A percentile compares a stretch with the other conserved stretches of the same genome.
Evolutionary conservation across 1,284 basidiomycete species (phyloP).

Genomic region (Pseudozyma flocculosa): DNA sequence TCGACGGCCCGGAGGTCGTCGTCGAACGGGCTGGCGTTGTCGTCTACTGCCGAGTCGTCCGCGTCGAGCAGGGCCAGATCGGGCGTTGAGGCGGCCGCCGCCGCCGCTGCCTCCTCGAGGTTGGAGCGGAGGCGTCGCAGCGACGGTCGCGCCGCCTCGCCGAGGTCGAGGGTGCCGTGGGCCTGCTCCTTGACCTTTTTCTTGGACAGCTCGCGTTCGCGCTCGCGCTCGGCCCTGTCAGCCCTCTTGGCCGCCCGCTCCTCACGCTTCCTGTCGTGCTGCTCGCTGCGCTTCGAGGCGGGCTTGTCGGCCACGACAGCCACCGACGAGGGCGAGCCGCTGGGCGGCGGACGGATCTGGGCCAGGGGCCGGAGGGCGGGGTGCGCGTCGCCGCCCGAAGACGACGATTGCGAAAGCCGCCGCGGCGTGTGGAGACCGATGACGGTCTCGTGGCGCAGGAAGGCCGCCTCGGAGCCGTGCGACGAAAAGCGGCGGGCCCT

Average conservation of each 20-base stretch:
- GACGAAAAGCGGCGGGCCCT: conserved; percentile 27
- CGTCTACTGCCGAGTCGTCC: no score
- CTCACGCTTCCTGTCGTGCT: neutral
- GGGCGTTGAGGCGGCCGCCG: conserved; percentile 23
- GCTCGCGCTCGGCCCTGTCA: no score
- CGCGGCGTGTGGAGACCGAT: conserved; percentile 50
- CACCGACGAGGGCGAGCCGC: conserved; percentile 1
- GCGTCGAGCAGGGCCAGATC: conserved; percentile 6
- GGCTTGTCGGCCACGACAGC: neutral
- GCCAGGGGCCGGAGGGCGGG: conserved; percentile 28
- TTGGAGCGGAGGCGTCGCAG: conserved; percentile 24
- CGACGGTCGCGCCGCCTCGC: conserved; percentile 21
- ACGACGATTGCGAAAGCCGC: conserved; percentile 21
- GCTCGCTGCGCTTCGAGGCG: neutral
- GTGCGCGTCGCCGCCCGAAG: conserved; percentile 12
- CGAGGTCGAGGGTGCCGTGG: conserved; percentile 20
- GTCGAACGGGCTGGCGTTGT: no score
- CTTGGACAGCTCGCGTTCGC: neutral
- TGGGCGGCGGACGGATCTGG: conserved; percentile 36
- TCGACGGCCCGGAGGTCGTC: conserved; percentile 13
- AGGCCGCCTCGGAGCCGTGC: conserved; percentile 45
- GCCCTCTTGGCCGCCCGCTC: neutral
- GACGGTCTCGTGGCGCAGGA: conserved; percentile 47
- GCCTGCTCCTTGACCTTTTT: conserved; percentile 17
- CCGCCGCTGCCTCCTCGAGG: conserved; percentile 37